Evolutionary conservation across 768 basidiomycete species (phyloP).

Genomic region (Imleria badia): DNA sequence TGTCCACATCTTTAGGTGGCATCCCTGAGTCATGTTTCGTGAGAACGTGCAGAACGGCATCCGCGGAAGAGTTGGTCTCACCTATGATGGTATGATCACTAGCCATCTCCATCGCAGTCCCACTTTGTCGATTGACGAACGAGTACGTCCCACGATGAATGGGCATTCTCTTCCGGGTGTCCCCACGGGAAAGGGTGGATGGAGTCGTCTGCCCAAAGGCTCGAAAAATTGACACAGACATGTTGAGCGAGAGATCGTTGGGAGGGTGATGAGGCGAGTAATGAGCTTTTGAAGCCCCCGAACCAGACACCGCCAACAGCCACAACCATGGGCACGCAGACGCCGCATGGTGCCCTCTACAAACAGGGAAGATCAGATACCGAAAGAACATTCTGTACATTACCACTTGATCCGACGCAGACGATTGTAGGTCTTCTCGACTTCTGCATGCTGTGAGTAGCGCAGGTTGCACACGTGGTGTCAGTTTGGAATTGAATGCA

Average conservation of each 20-base stretch:
- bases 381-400: constrained; percentile 14
- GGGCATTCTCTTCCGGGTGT: constrained; percentile 21
- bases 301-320: constrained; percentile 9
- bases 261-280: background rate
- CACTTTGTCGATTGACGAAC: constrained; percentile 33
- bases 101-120: constrained; percentile 31
- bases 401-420: constrained; percentile 6
- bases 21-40: constrained; percentile 20
- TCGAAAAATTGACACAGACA: constrained; percentile 24
- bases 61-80: constrained; percentile 1
- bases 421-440: constrained; percentile 12
- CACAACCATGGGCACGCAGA: constrained; percentile 18
- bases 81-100: constrained; percentile 26
- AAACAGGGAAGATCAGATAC: constrained; percentile 1
- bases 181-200: constrained; percentile 12
- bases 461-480: background rate
- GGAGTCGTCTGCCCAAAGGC: constrained; percentile 16
- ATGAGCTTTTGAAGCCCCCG: constrained; percentile 13
- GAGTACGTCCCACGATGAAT: constrained; percentile 33
- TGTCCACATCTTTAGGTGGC: constrained; percentile 29
- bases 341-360: constrained; percentile 13
- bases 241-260: constrained; percentile 3
- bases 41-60: background rate
- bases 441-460: constrained; percentile 18
- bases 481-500: constrained; percentile 1